Evolutionary conservation across 2,329 filamentous ascomycete genomes (phyloP).

Genomic region (Colletotrichum scovillei): DNA sequence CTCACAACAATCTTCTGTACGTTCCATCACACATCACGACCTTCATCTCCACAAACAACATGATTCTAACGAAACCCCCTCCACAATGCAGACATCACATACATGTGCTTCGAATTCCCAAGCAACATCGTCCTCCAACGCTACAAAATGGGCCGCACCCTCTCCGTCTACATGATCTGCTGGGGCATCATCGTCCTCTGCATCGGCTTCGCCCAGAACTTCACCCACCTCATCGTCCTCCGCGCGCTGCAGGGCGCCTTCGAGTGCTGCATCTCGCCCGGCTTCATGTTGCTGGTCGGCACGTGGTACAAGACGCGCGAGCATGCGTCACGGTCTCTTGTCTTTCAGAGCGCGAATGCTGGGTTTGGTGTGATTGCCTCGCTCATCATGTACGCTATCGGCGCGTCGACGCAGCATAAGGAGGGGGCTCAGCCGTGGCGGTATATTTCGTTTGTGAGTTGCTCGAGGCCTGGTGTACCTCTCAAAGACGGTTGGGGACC

Average conservation of each 20-base stretch:
- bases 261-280: conserved; percentile 51
- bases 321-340: conserved; percentile 35
- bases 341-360: conserved; percentile 39
- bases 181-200: conserved; percentile 50
- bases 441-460: conserved; percentile 50
- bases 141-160: conserved; percentile 37
- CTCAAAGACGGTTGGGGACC: neutral
- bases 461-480: neutral
- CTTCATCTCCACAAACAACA: too few relatives aligned
- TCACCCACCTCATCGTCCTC: conserved; percentile 48
- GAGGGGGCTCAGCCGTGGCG: conserved; percentile 49
- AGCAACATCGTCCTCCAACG: conserved; percentile 47
- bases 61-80: neutral
- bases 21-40: neutral
- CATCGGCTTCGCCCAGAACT: conserved; percentile 51
- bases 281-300: conserved; percentile 51
- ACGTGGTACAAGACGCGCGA: conserved; percentile 52
- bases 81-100: conserved; percentile 40
- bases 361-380: conserved; percentile 50
- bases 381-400: conserved; percentile 51
- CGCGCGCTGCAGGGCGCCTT: conserved; percentile 51
- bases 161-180: conserved; percentile 34
- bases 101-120: conserved; percentile 46
- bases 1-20: conserved; percentile 49
- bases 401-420: conserved; percentile 42